Conservation (phyloP, 768 basidiomycete genomes). For the Termitomyces sp. region DNA sequence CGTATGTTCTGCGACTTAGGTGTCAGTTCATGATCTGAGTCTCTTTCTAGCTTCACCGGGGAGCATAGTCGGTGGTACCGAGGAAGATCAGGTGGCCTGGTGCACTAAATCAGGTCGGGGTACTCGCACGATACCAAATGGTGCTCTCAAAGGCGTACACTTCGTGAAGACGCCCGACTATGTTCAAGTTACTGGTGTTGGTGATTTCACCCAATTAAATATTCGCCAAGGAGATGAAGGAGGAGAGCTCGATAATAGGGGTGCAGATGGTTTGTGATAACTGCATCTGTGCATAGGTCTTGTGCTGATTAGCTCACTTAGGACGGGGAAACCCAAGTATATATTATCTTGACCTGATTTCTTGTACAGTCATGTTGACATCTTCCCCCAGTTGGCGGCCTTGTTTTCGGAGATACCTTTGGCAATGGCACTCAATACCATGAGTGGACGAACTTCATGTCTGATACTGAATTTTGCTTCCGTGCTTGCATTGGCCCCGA, state of each 20-base stretch:
- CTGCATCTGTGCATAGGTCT: not conserved
- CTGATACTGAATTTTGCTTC: conserved; percentile 19
- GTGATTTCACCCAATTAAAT: conserved; percentile 68
- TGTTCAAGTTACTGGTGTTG: conserved; percentile 55
- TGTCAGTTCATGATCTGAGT: not conserved
- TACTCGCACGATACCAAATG: conserved; percentile 65
- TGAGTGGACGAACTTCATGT: conserved; percentile 86
- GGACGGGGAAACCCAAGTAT: conserved; percentile 38
- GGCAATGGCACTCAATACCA: conserved; percentile 51
- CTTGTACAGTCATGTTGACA: not conserved
- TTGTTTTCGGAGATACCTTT: conserved; percentile 63
- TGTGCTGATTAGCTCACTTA: not conserved
- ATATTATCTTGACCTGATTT: not conserved
- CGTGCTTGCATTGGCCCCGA: conserved; percentile 53
- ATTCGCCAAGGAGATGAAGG: conserved; percentile 45
- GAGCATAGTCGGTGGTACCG: conserved; percentile 63
- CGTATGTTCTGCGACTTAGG: conserved; percentile 26
- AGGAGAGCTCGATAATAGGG: conserved; percentile 73
- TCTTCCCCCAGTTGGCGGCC: conserved; percentile 48
- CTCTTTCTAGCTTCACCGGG: conserved; percentile 12
- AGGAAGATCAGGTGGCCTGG: conserved; percentile 66
- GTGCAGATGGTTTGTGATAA: conserved; percentile 43
- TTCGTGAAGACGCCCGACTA: conserved; percentile 62
- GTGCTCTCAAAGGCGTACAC: conserved; percentile 64
- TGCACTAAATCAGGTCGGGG: conserved; percentile 73